These are phyloP conservation scores for Pythium coloratum DNA, from an alignment of 352 stramenopile species.

Conservation along the genomic window DNA sequence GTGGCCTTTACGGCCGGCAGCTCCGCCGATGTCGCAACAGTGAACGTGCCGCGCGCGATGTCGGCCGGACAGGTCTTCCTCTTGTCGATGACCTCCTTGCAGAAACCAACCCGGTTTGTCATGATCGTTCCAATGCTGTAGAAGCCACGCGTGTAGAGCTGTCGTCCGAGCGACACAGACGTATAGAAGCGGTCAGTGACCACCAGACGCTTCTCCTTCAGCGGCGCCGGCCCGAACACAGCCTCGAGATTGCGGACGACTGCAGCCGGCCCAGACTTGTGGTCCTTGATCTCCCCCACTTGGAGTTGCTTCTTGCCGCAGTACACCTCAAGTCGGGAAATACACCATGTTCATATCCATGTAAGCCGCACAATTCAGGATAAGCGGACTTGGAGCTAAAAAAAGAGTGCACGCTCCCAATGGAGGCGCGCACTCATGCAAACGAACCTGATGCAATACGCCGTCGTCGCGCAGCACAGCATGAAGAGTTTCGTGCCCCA, in stretches of 20 bases:
- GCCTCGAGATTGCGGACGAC: background rate
- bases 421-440: background rate
- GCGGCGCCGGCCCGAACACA: background rate
- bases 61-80: background rate
- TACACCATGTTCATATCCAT: background rate
- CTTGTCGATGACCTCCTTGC: background rate
- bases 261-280: constrained; percentile 6
- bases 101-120: background rate
- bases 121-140: background rate
- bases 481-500: constrained; percentile 20
- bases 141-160: background rate
- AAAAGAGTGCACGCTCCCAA: too few species aligned
- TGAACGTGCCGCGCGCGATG: background rate
- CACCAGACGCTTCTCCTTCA: too few species aligned
- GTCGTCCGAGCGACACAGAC: background rate
- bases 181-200: background rate
- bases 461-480: constrained; percentile 1
- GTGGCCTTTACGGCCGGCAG: background rate
- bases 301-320: background rate
- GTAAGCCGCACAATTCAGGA: background rate
- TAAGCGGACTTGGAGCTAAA: too few species aligned
- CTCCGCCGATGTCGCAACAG: background rate
- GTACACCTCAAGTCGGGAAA: constrained; percentile 2
- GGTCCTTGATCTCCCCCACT: background rate
- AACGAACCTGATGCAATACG: constrained; percentile 12